Conservation (phyloP, 495 filamentous ascomycete species). For the Chaetomium cochliodes region DNA sequence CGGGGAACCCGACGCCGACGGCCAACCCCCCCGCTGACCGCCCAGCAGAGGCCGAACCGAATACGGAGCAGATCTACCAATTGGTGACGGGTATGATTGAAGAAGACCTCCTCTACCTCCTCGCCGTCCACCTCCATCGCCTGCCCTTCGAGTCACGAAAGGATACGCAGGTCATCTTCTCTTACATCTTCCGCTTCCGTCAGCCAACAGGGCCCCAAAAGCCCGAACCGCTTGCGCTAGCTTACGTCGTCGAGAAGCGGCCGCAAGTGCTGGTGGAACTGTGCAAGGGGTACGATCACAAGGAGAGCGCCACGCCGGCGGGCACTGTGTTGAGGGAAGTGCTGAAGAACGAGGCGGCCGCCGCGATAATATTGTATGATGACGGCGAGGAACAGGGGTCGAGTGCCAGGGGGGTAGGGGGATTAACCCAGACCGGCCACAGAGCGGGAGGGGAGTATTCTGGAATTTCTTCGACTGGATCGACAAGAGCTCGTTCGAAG, state of each 20-base stretch:
- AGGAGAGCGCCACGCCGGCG: conserved; percentile 89
- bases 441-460: conserved; percentile 78
- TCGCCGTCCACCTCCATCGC: conserved; percentile 73
- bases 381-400: conserved; percentile 64
- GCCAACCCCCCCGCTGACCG: conserved; percentile 4
- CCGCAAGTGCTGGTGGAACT: conserved; percentile 85
- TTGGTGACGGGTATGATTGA: conserved; percentile 77
- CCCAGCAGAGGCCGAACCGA: conserved; percentile 73
- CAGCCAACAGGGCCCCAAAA: conserved; percentile 55
- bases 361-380: conserved; percentile 87
- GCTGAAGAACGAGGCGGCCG: conserved; percentile 84
- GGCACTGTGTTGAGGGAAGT: conserved; percentile 89
- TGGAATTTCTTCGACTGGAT: conserved; percentile 99
- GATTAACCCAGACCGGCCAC: conserved; percentile 63
- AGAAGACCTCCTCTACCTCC: conserved; percentile 80
- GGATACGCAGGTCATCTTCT: conserved; percentile 87
- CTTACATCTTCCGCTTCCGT: conserved; percentile 80
- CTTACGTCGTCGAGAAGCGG: conserved; percentile 77
- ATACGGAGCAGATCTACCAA: conserved; percentile 78
- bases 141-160: conserved; percentile 93
- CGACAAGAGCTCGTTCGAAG: conserved; percentile 89
- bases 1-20: background rate
- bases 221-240: conserved; percentile 74
- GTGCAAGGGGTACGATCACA: conserved; percentile 83
- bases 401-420: conserved; percentile 56